phyloP scores from a whole-genome alignment of 257 asterid species.

The Perilla frutescens region DNA sequence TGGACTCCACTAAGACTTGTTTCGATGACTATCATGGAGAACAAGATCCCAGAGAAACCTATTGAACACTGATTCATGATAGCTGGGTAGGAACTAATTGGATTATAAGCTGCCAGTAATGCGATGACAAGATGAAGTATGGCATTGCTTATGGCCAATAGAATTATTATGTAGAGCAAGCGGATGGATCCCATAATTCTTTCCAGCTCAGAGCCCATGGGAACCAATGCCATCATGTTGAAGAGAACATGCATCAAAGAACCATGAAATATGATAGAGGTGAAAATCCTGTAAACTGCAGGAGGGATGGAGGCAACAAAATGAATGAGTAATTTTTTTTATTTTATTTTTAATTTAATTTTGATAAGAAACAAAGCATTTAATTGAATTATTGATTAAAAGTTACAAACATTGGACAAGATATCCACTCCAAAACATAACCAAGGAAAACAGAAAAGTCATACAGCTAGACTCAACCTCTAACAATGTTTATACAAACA shows the following conservation, averaged over 20 bases:
- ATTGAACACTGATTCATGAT: slow-evolving; percentile 88
- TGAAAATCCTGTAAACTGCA: slow-evolving; percentile 89
- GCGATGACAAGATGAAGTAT: slow-evolving; percentile 75
- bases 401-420: background rate
- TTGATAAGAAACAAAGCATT: background rate
- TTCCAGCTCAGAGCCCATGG: slow-evolving; percentile 98
- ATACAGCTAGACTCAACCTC: too few species aligned
- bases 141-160: slow-evolving; percentile 87
- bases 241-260: slow-evolving; percentile 88
- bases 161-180: slow-evolving; percentile 59
- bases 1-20: slow-evolving; percentile 91
- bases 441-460: too few species aligned
- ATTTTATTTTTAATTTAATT: too few species aligned
- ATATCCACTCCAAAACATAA: background rate
- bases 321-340: background rate
- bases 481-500: too few species aligned
- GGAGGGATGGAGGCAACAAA: background rate
- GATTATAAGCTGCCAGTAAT: slow-evolving; percentile 68
- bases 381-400: background rate
- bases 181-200: slow-evolving; percentile 98
- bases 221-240: slow-evolving; percentile 96
- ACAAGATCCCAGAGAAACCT: slow-evolving; percentile 93
- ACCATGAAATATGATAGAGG: slow-evolving; percentile 87
- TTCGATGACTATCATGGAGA: slow-evolving; percentile 97
- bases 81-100: slow-evolving; percentile 45